Percentiles rank a stretch among this genome's conserved stretches.
phyloP scores from a whole-genome alignment of 371 early-diverging fungal species.

The Mortierella sp. region DNA sequence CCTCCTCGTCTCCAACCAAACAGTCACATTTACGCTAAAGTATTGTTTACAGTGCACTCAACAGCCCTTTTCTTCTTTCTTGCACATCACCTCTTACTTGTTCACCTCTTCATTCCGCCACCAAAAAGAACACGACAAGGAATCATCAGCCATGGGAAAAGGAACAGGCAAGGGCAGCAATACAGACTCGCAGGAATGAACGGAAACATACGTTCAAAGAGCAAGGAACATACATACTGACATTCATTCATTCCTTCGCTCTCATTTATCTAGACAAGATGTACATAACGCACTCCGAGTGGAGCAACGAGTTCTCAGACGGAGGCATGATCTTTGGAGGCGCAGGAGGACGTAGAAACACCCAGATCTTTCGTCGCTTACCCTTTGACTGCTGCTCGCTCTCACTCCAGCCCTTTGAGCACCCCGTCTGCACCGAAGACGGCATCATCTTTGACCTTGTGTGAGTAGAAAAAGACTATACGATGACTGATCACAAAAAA shows the following conservation, averaged over 20 bases:
- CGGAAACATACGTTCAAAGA: neutral
- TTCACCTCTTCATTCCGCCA: neutral
- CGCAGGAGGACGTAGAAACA: constrained; percentile 57
- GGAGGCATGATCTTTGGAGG: constrained; percentile 81
- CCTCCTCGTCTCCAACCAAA: neutral
- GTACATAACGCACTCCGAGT: constrained; percentile 93
- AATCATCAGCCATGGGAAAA: constrained; percentile 43
- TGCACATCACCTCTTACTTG: neutral
- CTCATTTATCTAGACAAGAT: constrained; percentile 52
- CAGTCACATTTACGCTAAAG: too few relatives aligned
- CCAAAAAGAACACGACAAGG: neutral
- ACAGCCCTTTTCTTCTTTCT: neutral
- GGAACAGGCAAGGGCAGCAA: constrained; percentile 42
- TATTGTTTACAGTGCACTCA: too few relatives aligned
- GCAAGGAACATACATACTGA: neutral
- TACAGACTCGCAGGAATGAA: too few relatives aligned
- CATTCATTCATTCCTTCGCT: neutral
- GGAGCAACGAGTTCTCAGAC: constrained; percentile 81
- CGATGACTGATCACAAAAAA: neutral
- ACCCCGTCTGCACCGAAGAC: constrained; percentile 89
- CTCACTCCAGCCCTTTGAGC: constrained; percentile 88
- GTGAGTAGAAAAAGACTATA: constrained; percentile 23
- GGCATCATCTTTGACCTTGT: constrained; percentile 92
- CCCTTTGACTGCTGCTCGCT: constrained; percentile 92
- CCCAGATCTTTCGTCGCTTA: constrained; percentile 76